phyloP scores from a whole-genome alignment of 2,329 filamentous ascomycete species.

The Penicillium sp. region DNA sequence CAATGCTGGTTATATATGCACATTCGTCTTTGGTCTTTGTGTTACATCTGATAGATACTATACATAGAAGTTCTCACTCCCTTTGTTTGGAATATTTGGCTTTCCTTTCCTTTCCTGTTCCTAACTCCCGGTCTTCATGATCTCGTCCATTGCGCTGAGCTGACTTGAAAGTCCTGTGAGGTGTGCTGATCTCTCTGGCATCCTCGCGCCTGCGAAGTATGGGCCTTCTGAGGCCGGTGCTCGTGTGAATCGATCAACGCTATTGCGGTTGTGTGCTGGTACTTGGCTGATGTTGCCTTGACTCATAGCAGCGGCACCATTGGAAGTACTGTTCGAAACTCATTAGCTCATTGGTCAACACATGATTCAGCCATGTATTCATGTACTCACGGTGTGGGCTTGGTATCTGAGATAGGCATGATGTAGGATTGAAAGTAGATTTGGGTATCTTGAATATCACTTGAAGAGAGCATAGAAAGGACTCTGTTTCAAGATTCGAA shows the following conservation, averaged over 20 bases:
- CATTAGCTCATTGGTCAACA: conserved; percentile 7
- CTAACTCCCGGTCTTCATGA: conserved; percentile 24
- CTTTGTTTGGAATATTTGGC: not conserved
- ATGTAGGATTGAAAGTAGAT: not conserved
- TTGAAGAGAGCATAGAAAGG: not conserved
- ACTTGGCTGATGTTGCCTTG: conserved; percentile 31
- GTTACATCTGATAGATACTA: conserved; percentile 10
- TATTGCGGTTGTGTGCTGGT: conserved; percentile 24
- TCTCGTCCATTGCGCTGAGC: conserved; percentile 31
- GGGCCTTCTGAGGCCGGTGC: conserved; percentile 32
- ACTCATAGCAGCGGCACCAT: conserved; percentile 26
- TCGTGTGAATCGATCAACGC: conserved; percentile 30
- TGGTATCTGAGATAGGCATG: conserved; percentile 23
- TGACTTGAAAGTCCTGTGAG: conserved; percentile 33
- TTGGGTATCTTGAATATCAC: not conserved
- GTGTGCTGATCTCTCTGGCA: conserved; percentile 33
- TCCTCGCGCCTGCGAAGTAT: conserved; percentile 36
- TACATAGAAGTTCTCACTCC: conserved; percentile 5
- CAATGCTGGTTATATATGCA: not conserved
- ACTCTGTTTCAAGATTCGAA: not conserved
- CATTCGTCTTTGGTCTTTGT: not conserved
- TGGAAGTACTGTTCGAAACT: conserved; percentile 12
- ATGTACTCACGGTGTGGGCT: conserved; percentile 10
- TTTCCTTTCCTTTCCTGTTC: conserved; percentile 4
- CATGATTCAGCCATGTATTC: not conserved